These are phyloP conservation scores for Lolium multiflorum DNA, from an alignment of 176 grass and related monocot genomes.

Conservation along the genomic window DNA sequence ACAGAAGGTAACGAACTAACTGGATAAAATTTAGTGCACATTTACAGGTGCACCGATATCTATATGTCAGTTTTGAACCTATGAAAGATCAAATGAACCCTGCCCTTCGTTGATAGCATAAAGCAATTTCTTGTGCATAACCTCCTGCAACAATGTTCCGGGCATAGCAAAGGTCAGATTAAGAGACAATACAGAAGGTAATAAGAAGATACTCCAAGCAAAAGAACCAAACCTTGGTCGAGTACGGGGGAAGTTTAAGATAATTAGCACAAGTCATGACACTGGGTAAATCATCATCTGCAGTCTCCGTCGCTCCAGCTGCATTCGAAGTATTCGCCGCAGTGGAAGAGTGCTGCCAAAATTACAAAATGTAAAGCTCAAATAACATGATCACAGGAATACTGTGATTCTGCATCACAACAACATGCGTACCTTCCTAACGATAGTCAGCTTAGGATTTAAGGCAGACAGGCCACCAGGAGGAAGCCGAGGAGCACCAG, in stretches of 20 bases:
- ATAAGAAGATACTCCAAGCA: neutral
- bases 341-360: conserved; percentile 69
- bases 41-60: conserved; percentile 26
- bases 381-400: neutral
- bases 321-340: conserved; percentile 50
- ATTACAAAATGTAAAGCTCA: neutral
- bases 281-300: conserved; percentile 89
- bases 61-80: conserved; percentile 52
- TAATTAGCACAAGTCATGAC: conserved; percentile 98
- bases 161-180: conserved; percentile 16
- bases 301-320: conserved; percentile 59
- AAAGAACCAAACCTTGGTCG: conserved; percentile 70
- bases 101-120: conserved; percentile 92
- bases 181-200: neutral
- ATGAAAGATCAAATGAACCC: conserved; percentile 98
- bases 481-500: conserved; percentile 87
- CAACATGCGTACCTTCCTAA: conserved; percentile 73
- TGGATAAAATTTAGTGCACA: conserved; percentile 15
- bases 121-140: conserved; percentile 88
- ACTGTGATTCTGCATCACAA: neutral
- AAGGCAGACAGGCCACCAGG: conserved; percentile 85
- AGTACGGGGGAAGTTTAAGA: conserved; percentile 94
- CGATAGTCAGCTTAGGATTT: conserved; percentile 87
- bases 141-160: conserved; percentile 57
- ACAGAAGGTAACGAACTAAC: conserved; percentile 38